These are phyloP conservation scores for Elongisporangium senticosum DNA, from an alignment of 352 stramenopile genomes.

Conservation along the genomic window DNA sequence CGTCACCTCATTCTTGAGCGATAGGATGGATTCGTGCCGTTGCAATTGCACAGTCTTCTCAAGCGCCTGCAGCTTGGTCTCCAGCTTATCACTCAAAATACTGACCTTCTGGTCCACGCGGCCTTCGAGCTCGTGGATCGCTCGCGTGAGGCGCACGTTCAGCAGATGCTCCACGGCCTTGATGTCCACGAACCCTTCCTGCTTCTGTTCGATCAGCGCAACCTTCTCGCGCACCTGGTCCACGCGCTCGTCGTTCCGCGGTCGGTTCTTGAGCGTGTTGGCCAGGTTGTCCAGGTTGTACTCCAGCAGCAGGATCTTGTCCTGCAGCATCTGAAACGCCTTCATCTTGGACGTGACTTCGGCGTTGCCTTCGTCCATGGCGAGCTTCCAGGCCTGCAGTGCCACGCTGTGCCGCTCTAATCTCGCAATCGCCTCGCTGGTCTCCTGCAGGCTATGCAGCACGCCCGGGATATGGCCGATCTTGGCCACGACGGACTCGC, in stretches of 20 bases:
- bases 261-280: conserved; percentile 26
- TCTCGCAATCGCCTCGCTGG: conserved; percentile 48
- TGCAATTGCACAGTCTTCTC: conserved; percentile 50
- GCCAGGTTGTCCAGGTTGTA: conserved; percentile 50
- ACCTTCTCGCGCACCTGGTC: conserved; percentile 53
- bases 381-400: conserved; percentile 55
- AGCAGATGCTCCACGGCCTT: conserved; percentile 65
- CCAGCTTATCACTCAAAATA: conserved; percentile 62
- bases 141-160: conserved; percentile 55
- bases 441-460: conserved; percentile 32
- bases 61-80: conserved; percentile 49
- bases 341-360: conserved; percentile 59
- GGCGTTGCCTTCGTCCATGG: conserved; percentile 54
- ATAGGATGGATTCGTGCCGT: conserved; percentile 38
- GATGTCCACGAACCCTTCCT: conserved; percentile 44
- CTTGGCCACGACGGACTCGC: conserved; percentile 33
- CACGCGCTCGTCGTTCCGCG: conserved; percentile 53
- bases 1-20: conserved; percentile 48
- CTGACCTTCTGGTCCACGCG: conserved; percentile 48
- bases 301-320: conserved; percentile 56
- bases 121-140: conserved; percentile 70
- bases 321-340: conserved; percentile 31
- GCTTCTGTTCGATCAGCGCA: conserved; percentile 42
- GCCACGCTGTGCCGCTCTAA: conserved; percentile 70
- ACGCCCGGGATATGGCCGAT: conserved; percentile 18